These are phyloP conservation scores for Fusarium zealandicum DNA, from an alignment of 2,329 filamentous ascomycete species.

Conservation along the genomic window DNA sequence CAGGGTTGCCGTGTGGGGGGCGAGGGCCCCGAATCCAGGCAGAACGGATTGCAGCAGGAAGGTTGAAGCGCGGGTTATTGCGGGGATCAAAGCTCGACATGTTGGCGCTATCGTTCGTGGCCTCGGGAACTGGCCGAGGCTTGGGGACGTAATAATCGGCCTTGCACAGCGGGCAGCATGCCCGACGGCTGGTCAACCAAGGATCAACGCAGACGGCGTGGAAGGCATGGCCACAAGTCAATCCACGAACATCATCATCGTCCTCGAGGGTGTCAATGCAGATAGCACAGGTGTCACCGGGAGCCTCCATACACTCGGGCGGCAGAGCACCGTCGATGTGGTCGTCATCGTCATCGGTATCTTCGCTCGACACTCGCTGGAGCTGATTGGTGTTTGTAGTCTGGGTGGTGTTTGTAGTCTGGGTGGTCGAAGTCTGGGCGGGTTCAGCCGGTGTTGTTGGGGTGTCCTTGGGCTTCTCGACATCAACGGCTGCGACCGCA, in stretches of 20 bases:
- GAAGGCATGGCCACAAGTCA: slow-evolving; percentile 98
- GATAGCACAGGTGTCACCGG: slow-evolving; percentile 94
- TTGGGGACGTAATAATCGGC: slow-evolving; percentile 97
- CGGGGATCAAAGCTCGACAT: slow-evolving; percentile 44
- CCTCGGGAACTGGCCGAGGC: slow-evolving; percentile 67
- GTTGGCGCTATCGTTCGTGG: slow-evolving; percentile 42
- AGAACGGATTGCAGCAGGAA: slow-evolving; percentile 53
- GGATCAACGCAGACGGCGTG: slow-evolving; percentile 95
- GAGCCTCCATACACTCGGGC: slow-evolving; percentile 79
- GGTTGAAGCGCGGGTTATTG: slow-evolving; percentile 55
- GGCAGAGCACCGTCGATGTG: slow-evolving; percentile 84
- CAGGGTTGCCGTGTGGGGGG: slow-evolving; percentile 1
- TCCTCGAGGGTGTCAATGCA: slow-evolving; percentile 95
- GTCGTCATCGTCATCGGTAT: slow-evolving; percentile 74
- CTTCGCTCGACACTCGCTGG: slow-evolving; percentile 56
- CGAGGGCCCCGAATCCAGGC: slow-evolving; percentile 47
- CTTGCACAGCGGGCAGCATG: slow-evolving; percentile 97
- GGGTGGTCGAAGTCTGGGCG: slow-evolving; percentile 38
- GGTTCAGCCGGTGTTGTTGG: slow-evolving; percentile 23
- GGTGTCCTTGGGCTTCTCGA: slow-evolving; percentile 34
- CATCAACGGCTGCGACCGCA: slow-evolving; percentile 26
- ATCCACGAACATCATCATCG: slow-evolving; percentile 90
- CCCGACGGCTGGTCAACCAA: slow-evolving; percentile 92
- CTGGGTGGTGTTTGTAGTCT: slow-evolving; percentile 34
- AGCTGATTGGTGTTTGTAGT: slow-evolving; percentile 41